These are phyloP conservation scores for Gracilaria caudata DNA, from an alignment of 23 red algal species.

Conservation along the genomic window DNA sequence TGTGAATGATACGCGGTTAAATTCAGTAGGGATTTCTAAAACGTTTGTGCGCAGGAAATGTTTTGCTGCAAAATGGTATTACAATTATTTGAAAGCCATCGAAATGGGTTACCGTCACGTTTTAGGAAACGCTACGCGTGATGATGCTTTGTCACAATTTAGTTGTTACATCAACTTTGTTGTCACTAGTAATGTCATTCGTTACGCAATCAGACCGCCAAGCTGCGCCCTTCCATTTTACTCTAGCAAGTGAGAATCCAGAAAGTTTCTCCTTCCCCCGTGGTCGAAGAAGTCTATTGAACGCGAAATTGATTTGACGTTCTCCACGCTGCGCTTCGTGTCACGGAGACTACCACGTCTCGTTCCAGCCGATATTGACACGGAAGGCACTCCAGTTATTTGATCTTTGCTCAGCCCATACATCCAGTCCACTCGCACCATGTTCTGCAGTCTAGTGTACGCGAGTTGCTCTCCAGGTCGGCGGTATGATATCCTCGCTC, in stretches of 20 bases:
- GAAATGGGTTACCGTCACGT: neutral
- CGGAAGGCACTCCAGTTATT: neutral
- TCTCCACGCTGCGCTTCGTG: neutral
- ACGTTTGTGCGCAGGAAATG: neutral
- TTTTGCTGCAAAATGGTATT: neutral
- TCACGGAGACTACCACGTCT: neutral
- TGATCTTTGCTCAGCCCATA: neutral
- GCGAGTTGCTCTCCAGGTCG: neutral
- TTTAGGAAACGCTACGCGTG: neutral
- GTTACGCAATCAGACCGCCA: neutral
- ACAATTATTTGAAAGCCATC: neutral
- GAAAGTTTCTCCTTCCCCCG: neutral
- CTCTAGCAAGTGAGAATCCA: neutral
- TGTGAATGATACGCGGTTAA: neutral
- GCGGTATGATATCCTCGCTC: neutral
- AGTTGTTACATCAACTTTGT: neutral
- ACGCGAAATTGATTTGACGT: neutral
- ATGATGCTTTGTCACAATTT: neutral
- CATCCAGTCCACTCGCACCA: constrained; percentile 19
- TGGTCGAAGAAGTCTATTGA: constrained; percentile 6
- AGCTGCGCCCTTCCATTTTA: neutral
- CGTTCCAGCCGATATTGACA: neutral
- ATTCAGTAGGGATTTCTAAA: neutral
- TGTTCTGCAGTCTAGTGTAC: neutral
- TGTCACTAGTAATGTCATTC: neutral